Base-by-base conservation (phyloP, 1,284 basidiomycete species). In the Ustilago esculenta region DNA sequence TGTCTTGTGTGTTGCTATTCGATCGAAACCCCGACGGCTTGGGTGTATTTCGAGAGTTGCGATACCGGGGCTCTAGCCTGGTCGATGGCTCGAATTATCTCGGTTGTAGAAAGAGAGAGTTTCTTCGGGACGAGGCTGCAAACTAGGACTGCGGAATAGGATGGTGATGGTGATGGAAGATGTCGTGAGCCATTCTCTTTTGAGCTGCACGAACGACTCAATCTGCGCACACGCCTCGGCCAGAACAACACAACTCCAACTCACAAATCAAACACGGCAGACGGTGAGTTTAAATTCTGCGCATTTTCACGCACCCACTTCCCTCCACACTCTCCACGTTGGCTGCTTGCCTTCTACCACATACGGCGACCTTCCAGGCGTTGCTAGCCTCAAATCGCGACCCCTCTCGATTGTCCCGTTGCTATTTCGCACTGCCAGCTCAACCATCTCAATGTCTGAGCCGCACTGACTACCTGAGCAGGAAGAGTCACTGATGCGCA, bases 291-390 rank as follows among this genome's bases (percentile, higher is more conserved):
- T n/a, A 23, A 23, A 36, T 51, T 41, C 36, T 33, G 35, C 54
- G 49, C 49, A 53, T 29, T 37, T 30, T 17, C 35, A 41, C 21
- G 18, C 49, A 36, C 41, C 12, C n/a, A 20, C 32, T 41, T 17
- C 17, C 53, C 49, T 57, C 43, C 61, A 50, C 47, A 48, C 42
- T 36, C 24, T 35, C 53, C 51, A 49, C 45, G 49, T 64, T 30
- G 48, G 14, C 41, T 10, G 36, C 27, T 37, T 37, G 33, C 18
- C 48, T 59, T 59, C 63, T 21, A 59, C 56, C 29, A 44, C 41
- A 45, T 43, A 54, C 61, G 17, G 50, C 50, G 46, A 49, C 36
- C 46, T 65, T 65, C 55, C 61, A 65, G 61, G 15, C 45, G 24
- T 5, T 65, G 39, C 61, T 53, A 33, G 60, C 21, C 23, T 21